Conservation (phyloP, 257 asterid species). For the Solanum bukasovii region DNA sequence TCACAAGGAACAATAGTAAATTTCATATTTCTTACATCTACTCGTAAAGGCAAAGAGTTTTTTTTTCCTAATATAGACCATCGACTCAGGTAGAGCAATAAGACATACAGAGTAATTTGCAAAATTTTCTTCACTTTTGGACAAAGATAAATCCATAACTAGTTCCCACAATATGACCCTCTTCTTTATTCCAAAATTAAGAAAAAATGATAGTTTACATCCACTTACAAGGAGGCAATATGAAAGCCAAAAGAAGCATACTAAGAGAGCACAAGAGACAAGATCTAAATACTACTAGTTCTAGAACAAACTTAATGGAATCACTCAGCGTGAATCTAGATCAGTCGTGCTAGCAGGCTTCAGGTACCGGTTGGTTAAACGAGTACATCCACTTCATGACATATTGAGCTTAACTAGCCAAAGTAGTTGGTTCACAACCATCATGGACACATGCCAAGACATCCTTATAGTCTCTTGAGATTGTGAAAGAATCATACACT, state of each 20-base stretch:
- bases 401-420: neutral
- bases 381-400: neutral
- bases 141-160: neutral
- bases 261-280: neutral
- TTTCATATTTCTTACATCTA: neutral
- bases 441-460: neutral
- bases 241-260: neutral
- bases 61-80: neutral
- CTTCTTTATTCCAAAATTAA: neutral
- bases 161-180: neutral
- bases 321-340: neutral
- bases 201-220: neutral
- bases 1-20: too few relatives aligned
- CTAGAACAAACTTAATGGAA: neutral
- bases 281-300: neutral
- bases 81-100: neutral
- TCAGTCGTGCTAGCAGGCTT: neutral
- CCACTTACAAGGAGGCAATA: neutral
- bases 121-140: neutral
- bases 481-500: neutral
- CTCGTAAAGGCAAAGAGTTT: accelerated
- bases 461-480: neutral
- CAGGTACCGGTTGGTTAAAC: neutral
- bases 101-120: neutral
- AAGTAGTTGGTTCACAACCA: neutral